Conservation (phyloP, 2,329 filamentous ascomycete species). For the Aspergillus hiratsukae region DNA sequence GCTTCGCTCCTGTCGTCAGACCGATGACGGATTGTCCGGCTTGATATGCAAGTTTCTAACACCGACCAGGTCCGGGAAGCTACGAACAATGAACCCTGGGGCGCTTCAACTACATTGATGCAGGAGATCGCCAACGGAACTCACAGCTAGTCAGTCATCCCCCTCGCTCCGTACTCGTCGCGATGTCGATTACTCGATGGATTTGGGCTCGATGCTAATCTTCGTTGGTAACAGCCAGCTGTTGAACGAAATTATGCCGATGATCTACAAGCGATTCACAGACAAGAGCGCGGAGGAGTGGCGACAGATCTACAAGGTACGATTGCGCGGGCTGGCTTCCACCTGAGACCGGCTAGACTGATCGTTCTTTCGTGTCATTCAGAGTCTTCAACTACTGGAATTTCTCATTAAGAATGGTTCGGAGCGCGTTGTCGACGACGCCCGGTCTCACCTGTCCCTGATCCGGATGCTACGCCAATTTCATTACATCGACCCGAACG, state of each 20-base stretch:
- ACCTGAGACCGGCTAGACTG: neutral
- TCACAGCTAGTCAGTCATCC: conserved; percentile 80
- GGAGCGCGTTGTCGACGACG: conserved; percentile 94
- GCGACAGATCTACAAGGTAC: conserved; percentile 97
- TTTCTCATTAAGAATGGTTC: conserved; percentile 98
- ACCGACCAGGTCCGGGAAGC: conserved; percentile 77
- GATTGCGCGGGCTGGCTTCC: neutral
- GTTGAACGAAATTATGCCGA: conserved; percentile 98
- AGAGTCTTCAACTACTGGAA: conserved; percentile 85
- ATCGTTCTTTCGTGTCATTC: neutral
- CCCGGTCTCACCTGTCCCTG: conserved; percentile 87
- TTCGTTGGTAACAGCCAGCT: conserved; percentile 63
- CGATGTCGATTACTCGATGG: neutral
- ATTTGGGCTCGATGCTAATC: conserved; percentile 7
- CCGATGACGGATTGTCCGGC: conserved; percentile 1
- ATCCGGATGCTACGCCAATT: conserved; percentile 98
- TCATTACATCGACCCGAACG: conserved; percentile 92
- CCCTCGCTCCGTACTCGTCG: neutral
- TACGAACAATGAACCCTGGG: conserved; percentile 99
- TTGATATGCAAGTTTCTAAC: conserved; percentile 15
- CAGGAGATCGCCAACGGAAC: conserved; percentile 98
- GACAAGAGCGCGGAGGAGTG: conserved; percentile 98
- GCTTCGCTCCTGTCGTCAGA: conserved; percentile 1
- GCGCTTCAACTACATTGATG: conserved; percentile 77
- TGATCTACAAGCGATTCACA: conserved; percentile 99